A percentile compares a stretch with the other conserved stretches of the same genome.
These are phyloP conservation scores for Dunaliella sp. DNA, from an alignment of 139 green algal species.

Conservation along the genomic window DNA sequence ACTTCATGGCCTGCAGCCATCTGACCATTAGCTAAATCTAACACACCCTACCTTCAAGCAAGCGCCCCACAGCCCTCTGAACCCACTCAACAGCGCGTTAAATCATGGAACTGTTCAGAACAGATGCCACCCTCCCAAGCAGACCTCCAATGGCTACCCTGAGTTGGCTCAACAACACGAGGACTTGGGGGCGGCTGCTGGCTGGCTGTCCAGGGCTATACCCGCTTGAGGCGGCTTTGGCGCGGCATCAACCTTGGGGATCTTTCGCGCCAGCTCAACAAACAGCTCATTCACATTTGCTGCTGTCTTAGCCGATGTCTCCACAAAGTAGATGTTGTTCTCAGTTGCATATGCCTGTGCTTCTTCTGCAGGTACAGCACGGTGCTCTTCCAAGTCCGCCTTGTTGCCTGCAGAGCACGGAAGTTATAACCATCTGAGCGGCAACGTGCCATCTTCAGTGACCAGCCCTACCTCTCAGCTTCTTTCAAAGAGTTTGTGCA, in stretches of 20 bases:
- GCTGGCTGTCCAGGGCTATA: conserved; percentile 22
- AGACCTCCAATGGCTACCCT: too few species aligned
- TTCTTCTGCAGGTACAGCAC: conserved; percentile 65
- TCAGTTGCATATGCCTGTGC: conserved; percentile 83
- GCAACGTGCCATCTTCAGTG: too few species aligned
- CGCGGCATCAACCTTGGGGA: conserved; percentile 49
- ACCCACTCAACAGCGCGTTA: too few species aligned
- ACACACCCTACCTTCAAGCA: too few species aligned
- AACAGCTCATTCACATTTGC: conserved; percentile 88
- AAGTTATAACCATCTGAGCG: too few species aligned
- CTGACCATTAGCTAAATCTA: too few species aligned
- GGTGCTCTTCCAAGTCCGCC: conserved; percentile 75
- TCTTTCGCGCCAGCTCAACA: conserved; percentile 68
- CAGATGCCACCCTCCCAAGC: too few species aligned
- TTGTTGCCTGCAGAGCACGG: conserved; percentile 83
- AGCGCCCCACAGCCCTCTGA: too few species aligned
- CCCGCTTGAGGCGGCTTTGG: conserved; percentile 16
- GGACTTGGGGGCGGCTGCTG: neutral
- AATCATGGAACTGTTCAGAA: too few species aligned
- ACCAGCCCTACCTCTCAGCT: too few species aligned
- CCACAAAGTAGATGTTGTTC: conserved; percentile 82
- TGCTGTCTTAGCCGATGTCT: conserved; percentile 88
- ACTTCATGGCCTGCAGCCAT: too few species aligned
- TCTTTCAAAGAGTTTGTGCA: too few species aligned
- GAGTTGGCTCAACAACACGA: conserved; percentile 23